Evolutionary conservation across 2,329 filamentous ascomycete species (phyloP).

Genomic region (Venturiaceae sp.): DNA sequence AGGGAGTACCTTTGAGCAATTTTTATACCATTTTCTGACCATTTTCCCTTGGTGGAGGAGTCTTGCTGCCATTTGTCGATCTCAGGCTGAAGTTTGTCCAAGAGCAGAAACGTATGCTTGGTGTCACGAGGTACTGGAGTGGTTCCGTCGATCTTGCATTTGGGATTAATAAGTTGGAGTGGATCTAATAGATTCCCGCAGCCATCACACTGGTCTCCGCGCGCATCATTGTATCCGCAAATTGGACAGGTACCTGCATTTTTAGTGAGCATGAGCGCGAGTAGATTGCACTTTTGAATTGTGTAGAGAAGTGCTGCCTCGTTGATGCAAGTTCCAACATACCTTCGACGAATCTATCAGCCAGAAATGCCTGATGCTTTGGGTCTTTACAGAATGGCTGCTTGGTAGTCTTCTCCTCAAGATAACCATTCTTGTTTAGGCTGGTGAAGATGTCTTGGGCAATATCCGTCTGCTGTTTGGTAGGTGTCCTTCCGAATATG

Average conservation of each 20-base stretch:
- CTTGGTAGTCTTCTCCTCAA: slow-evolving; percentile 76
- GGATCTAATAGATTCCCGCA: slow-evolving; percentile 39
- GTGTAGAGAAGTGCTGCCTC: too few species aligned
- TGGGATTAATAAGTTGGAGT: slow-evolving; percentile 62
- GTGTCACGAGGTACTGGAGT: slow-evolving; percentile 72
- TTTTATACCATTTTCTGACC: slow-evolving; percentile 64
- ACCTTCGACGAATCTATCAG: slow-evolving; percentile 82
- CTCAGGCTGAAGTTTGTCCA: slow-evolving; percentile 72
- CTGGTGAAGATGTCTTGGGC: slow-evolving; percentile 84
- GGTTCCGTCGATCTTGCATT: slow-evolving; percentile 83
- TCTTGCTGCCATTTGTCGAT: slow-evolving; percentile 71
- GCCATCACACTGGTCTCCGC: slow-evolving; percentile 46
- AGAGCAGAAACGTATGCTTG: slow-evolving; percentile 80
- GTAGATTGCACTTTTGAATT: too few species aligned
- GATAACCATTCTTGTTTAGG: slow-evolving; percentile 78
- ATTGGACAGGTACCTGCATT: slow-evolving; percentile 64
- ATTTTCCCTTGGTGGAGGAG: slow-evolving; percentile 62
- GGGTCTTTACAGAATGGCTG: slow-evolving; percentile 74
- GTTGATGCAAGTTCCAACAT: too few species aligned
- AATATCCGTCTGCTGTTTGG: slow-evolving; percentile 80
- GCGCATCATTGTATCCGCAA: slow-evolving; percentile 46
- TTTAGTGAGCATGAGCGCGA: too few species aligned
- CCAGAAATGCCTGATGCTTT: slow-evolving; percentile 51
- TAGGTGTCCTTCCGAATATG: slow-evolving; percentile 89
- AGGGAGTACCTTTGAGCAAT: slow-evolving; percentile 72